A percentile compares a stretch with the other conserved stretches of the same genome.
These are phyloP conservation scores for Populus hybrid DNA, from an alignment of 441 rosid species.

Conservation along the genomic window DNA sequence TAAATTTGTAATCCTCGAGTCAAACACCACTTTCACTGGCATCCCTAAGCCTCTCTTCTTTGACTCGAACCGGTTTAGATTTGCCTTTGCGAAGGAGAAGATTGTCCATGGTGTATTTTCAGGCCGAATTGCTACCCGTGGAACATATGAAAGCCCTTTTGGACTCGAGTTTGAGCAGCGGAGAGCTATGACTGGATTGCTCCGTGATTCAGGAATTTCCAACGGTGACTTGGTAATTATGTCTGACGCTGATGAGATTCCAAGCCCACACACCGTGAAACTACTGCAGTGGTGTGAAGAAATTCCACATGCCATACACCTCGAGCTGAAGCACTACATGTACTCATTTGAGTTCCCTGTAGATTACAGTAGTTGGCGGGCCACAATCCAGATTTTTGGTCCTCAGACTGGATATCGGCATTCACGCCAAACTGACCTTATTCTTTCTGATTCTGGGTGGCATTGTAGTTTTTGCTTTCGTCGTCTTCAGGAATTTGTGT, in stretches of 20 bases:
- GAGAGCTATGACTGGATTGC: conserved; percentile 57
- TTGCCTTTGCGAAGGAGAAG: conserved; percentile 57
- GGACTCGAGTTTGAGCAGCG: conserved; percentile 61
- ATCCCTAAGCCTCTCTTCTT: conserved; percentile 70
- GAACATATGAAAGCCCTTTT: conserved; percentile 55
- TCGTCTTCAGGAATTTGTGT: conserved; percentile 48
- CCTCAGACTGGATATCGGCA: conserved; percentile 59
- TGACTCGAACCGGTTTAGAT: conserved; percentile 44
- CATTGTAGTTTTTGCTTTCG: conserved; percentile 91
- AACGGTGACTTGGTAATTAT: conserved; percentile 68
- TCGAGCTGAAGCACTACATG: conserved; percentile 77
- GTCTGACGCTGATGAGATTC: conserved; percentile 86
- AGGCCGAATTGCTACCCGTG: conserved; percentile 37
- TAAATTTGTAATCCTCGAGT: conserved; percentile 74
- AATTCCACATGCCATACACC: conserved; percentile 65
- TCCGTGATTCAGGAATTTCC: conserved; percentile 52
- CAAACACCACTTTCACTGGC: conserved; percentile 90
- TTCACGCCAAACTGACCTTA: conserved; percentile 58
- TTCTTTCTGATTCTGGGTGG: conserved; percentile 89
- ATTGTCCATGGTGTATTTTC: conserved; percentile 61
- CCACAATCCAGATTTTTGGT: conserved; percentile 51
- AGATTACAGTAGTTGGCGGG: conserved; percentile 85
- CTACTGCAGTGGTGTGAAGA: conserved; percentile 82
- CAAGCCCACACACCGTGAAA: conserved; percentile 75
- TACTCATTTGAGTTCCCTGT: conserved; percentile 92